Evolutionary conservation across 2,329 filamentous ascomycete species (phyloP).

Genomic region (Aspergillus hortae): DNA sequence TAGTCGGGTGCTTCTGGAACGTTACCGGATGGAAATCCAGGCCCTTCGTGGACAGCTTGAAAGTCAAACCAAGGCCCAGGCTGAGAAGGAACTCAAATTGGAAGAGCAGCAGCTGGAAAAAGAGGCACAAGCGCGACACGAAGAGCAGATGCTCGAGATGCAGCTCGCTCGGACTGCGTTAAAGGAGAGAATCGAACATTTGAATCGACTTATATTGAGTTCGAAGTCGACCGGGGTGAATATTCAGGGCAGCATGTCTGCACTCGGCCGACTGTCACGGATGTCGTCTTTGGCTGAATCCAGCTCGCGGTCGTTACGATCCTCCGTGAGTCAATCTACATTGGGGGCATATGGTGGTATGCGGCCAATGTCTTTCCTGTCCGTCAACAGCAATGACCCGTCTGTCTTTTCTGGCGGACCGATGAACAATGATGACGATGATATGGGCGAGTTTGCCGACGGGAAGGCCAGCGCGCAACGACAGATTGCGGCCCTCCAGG

Average conservation of each 20-base stretch:
- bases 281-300: conserved; percentile 49
- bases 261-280: conserved; percentile 61
- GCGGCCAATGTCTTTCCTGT: conserved; percentile 65
- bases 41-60: conserved; percentile 79
- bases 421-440: conserved; percentile 49
- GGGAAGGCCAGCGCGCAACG: conserved; percentile 75
- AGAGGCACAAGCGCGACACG: conserved; percentile 80
- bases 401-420: conserved; percentile 28
- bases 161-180: conserved; percentile 91
- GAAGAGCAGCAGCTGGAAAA: conserved; percentile 73
- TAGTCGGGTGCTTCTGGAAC: conserved; percentile 80
- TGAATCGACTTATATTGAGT: conserved; percentile 90
- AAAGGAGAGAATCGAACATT: conserved; percentile 94
- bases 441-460: conserved; percentile 79
- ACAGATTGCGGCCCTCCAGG: conserved; percentile 88
- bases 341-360: conserved; percentile 49
- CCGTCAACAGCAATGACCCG: conserved; percentile 46
- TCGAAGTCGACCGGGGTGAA: conserved; percentile 97
- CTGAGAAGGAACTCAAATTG: conserved; percentile 59
- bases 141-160: conserved; percentile 98
- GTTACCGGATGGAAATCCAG: conserved; percentile 89
- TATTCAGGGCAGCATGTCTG: conserved; percentile 66
- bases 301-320: conserved; percentile 57
- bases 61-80: conserved; percentile 67
- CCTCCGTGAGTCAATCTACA: conserved; percentile 65